Evolutionary conservation across 2,329 filamentous ascomycete species (phyloP).

Genomic region (Delphinella strobiligena): DNA sequence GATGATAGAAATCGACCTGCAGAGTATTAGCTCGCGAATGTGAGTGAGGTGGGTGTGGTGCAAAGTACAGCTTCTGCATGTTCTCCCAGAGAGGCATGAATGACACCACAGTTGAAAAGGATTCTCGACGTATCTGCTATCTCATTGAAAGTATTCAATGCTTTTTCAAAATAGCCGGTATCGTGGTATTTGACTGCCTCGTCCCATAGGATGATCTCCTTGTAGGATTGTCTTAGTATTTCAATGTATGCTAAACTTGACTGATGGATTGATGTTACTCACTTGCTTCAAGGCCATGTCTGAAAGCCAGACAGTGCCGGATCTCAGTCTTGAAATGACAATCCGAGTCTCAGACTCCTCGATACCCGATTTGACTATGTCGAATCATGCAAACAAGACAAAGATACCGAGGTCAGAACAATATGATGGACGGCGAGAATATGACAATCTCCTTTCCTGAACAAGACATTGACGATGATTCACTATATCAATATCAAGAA

Average conservation of each 20-base stretch:
- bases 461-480: too few species aligned
- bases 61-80: constrained; percentile 80
- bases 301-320: neutral
- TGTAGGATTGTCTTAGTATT: constrained; percentile 4
- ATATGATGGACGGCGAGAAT: too few species aligned
- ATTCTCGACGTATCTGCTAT: constrained; percentile 97
- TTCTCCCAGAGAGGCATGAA: constrained; percentile 90
- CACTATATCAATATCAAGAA: too few species aligned
- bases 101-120: constrained; percentile 95
- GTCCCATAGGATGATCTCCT: constrained; percentile 99
- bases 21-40: neutral
- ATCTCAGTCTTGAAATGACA: too few species aligned
- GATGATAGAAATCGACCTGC: constrained; percentile 89
- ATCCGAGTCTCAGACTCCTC: neutral
- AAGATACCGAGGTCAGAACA: too few species aligned
- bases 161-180: constrained; percentile 92
- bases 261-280: constrained; percentile 4
- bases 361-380: too few species aligned
- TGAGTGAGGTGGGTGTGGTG: neutral
- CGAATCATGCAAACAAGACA: too few species aligned
- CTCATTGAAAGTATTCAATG: constrained; percentile 68
- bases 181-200: constrained; percentile 83
- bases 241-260: constrained; percentile 4
- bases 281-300: constrained; percentile 40
- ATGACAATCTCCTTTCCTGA: too few species aligned